Evolutionary conservation across 2,329 filamentous ascomycete species (phyloP), one percentile per base, ranked within the genome.

Genomic region (Penicillium sp.): DNA sequence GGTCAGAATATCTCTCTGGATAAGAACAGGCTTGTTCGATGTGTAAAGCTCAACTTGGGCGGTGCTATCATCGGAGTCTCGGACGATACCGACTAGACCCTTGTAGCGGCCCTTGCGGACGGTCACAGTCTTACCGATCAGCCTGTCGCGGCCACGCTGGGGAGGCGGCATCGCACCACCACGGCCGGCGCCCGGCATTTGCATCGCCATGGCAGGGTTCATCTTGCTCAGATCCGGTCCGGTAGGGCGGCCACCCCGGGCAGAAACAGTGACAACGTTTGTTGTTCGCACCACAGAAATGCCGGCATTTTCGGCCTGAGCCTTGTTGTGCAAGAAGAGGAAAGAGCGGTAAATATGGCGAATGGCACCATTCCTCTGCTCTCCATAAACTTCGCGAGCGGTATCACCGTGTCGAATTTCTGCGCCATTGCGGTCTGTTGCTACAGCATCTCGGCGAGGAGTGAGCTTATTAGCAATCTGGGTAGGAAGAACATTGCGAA

Each of bases 331-430:
- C 52, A 95, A 79, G 78, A 96, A 99, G 18, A 97, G 84, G 70
- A 87, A 96, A n/a, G 90, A 91, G 49, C 94, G 87, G 73, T 97
- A 88, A 54, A 99, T 92, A 73, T 97, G 93, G 54, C 96, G 84
- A 62, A 99, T 96, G 64, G 90, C 90, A 64, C 94, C 94, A 65
- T 88, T 86, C 53, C 91, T 87, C 63, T 88, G 85, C 75, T 96
- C 92, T 31, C 93, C 94, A 20, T 88, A 88, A 57, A 87, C 85
- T 74, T 99, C 94, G 66, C 93, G 93, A 56, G 99, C 90, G 1
- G 91, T 92, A 71, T 99, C 94, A 54, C 96, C 93, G 15, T 88
- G 81, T 56, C 92, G 86, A 62, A 99, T 96, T 72, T 99, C 94
- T 15, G 92, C 92, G 12, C 94, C 93, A 66, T 93, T 92, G 55